These are phyloP conservation scores for Lenwebbia sp. DNA, from an alignment of 345 rosid genomes.

Conservation along the genomic window DNA sequence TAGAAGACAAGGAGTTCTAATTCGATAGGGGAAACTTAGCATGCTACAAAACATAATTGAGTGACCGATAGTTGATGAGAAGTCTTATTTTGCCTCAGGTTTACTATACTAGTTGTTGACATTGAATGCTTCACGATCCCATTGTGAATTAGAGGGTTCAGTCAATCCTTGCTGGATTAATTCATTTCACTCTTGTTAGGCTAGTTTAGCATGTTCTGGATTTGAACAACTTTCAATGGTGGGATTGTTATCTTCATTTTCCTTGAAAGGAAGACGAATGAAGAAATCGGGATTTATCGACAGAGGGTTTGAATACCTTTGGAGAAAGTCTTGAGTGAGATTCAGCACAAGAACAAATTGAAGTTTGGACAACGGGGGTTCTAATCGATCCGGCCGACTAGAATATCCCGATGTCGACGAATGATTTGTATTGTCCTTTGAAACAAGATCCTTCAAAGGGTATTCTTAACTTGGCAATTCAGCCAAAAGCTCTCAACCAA, in stretches of 20 bases:
- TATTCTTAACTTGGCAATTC: neutral
- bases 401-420: no score
- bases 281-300: no score
- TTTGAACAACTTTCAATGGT: rapidly evolving
- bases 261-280: neutral
- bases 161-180: neutral
- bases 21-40: neutral
- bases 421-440: no score
- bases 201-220: neutral
- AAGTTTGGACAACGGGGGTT: no score
- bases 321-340: no score
- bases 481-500: neutral
- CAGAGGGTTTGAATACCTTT: neutral
- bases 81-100: neutral
- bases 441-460: no score
- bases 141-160: neutral
- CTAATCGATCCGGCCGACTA: no score
- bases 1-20: neutral
- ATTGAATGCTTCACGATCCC: neutral
- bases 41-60: neutral
- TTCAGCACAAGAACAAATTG: no score
- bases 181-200: neutral
- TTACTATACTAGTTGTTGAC: neutral
- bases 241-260: neutral
- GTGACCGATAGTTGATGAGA: neutral